Evolutionary conservation across 2,329 filamentous ascomycete species (phyloP).

Genomic region (Pseudogymnoascus sp.): DNA sequence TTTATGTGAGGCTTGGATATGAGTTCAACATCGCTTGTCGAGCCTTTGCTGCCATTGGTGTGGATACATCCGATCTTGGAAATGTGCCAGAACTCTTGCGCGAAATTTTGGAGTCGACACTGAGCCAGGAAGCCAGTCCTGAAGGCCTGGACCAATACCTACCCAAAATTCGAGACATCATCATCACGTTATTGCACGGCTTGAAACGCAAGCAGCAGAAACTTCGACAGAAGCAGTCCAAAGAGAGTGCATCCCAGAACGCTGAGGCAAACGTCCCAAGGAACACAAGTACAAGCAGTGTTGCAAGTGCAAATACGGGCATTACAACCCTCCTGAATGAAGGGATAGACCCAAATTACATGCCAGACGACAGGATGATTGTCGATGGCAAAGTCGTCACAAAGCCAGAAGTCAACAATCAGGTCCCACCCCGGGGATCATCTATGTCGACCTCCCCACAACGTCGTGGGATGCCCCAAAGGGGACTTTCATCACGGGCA

Average conservation of each 20-base stretch:
- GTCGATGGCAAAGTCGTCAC: slow-evolving; percentile 7
- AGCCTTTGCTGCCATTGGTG: slow-evolving; percentile 92
- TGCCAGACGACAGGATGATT: slow-evolving; percentile 2
- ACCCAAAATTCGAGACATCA: slow-evolving; percentile 92
- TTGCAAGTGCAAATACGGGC: slow-evolving; percentile 48
- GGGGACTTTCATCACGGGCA: slow-evolving; percentile 41
- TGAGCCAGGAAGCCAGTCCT: slow-evolving; percentile 92
- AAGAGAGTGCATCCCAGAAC: slow-evolving; percentile 32
- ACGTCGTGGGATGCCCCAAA: slow-evolving; percentile 24
- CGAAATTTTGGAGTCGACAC: slow-evolving; percentile 85
- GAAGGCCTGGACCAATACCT: slow-evolving; percentile 91
- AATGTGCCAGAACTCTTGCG: slow-evolving; percentile 89
- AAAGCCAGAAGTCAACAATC: slow-evolving; percentile 36
- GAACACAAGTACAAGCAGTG: slow-evolving; percentile 50
- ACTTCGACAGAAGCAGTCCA: slow-evolving; percentile 55
- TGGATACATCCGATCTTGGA: slow-evolving; percentile 87
- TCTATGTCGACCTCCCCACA: slow-evolving; percentile 11
- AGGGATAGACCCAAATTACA: slow-evolving; percentile 29
- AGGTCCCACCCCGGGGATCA: slow-evolving; percentile 17
- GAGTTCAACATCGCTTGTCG: slow-evolving; percentile 99
- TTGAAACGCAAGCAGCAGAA: slow-evolving; percentile 96
- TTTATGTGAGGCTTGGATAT: slow-evolving; percentile 94
- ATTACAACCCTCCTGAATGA: slow-evolving; percentile 53
- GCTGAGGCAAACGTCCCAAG: slow-evolving; percentile 21
- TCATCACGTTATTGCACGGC: slow-evolving; percentile 93